These are phyloP conservation scores for Entomortierella beljakovae DNA, from an alignment of 192 early-diverging fungal species.

Conservation along the genomic window DNA sequence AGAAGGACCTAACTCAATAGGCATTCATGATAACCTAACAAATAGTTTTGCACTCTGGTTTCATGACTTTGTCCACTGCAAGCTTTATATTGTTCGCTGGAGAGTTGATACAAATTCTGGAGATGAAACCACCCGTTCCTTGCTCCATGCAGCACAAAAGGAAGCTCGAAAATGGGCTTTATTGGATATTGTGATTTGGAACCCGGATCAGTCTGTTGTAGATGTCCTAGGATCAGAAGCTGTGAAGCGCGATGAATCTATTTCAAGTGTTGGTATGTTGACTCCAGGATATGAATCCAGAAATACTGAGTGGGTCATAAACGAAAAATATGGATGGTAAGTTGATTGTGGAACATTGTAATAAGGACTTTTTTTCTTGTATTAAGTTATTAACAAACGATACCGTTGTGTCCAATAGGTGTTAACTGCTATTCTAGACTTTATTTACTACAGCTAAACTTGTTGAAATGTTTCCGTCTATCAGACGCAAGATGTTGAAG, in stretches of 20 bases:
- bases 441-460: too few relatives aligned
- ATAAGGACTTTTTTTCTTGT: too few relatives aligned
- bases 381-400: too few relatives aligned
- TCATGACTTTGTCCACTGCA: constrained; percentile 16
- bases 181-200: constrained; percentile 31
- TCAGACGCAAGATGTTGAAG: too few relatives aligned
- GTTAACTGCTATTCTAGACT: too few relatives aligned
- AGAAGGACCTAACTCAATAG: constrained; percentile 4
- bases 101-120: constrained; percentile 13
- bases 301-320: constrained; percentile 27
- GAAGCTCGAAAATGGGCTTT: constrained; percentile 30
- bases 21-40: not conserved
- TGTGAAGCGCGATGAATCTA: constrained; percentile 19
- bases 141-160: constrained; percentile 20
- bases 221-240: constrained; percentile 13
- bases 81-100: constrained; percentile 38
- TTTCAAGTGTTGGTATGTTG: constrained; percentile 20
- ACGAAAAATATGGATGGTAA: constrained; percentile 48
- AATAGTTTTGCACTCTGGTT: constrained; percentile 41
- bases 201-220: constrained; percentile 27
- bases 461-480: too few relatives aligned
- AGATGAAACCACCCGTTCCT: not conserved
- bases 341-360: not conserved
- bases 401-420: too few relatives aligned
- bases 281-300: not conserved